These are phyloP conservation scores for Aurantiochytrium sp. DNA, from an alignment of 108 stramenopile genomes.

Conservation along the genomic window DNA sequence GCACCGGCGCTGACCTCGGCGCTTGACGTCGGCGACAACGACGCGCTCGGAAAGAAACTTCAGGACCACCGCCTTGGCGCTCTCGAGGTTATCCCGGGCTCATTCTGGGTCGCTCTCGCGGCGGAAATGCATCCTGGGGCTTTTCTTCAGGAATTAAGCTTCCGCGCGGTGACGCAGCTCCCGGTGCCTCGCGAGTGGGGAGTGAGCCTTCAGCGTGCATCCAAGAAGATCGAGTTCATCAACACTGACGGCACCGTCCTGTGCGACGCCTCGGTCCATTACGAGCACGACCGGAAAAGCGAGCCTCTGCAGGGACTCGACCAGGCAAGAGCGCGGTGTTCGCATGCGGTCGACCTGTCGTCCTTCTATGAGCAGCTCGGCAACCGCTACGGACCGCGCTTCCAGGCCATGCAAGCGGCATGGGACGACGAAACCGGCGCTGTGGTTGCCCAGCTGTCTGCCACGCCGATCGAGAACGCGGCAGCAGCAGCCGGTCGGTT, in stretches of 20 bases:
- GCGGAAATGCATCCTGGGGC: background rate
- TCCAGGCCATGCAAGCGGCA: background rate
- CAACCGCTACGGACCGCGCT: background rate
- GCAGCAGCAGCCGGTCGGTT: background rate
- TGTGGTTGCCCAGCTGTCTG: background rate
- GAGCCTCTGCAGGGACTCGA: too few species aligned
- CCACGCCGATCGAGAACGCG: background rate
- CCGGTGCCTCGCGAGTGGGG: background rate
- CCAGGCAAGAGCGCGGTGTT: background rate
- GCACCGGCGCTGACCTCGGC: background rate
- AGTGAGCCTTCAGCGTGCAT: too few species aligned
- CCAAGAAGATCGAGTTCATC: too few species aligned
- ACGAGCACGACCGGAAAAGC: too few species aligned
- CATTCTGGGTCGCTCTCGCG: background rate
- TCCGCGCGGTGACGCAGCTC: background rate
- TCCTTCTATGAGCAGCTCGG: background rate
- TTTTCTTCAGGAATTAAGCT: background rate
- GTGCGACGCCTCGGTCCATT: too few species aligned
- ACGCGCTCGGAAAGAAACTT: background rate
- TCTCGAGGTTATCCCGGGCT: background rate
- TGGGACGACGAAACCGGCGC: background rate
- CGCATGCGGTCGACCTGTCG: background rate
- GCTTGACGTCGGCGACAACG: background rate
- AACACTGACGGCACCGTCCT: too few species aligned
- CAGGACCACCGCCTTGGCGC: background rate